A percentile compares a stretch with the other conserved stretches of the same genome.
phyloP scores from a whole-genome alignment of 768 basidiomycete genomes.

The Pholiota microspora region DNA sequence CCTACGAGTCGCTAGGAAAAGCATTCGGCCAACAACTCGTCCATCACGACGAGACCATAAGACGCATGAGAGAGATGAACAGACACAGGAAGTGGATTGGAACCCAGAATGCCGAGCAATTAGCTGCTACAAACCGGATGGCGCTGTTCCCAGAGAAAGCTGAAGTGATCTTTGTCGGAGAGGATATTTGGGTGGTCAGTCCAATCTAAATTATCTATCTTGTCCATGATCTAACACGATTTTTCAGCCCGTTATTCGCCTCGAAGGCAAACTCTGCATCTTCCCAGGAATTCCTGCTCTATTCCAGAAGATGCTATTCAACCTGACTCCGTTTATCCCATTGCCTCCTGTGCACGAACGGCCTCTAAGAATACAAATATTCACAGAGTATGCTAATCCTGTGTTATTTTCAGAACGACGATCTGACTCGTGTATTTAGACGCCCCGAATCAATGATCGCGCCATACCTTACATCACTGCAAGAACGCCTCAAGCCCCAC shows the following conservation, averaged over 20 bases:
- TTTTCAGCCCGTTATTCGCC: constrained; percentile 76
- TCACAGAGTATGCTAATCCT: constrained; percentile 58
- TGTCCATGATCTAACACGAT: constrained; percentile 1
- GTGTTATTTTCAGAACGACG: not conserved
- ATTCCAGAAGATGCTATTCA: constrained; percentile 79
- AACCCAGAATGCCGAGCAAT: constrained; percentile 72
- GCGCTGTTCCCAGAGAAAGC: constrained; percentile 80
- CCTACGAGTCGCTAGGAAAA: constrained; percentile 82
- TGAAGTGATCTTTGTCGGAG: constrained; percentile 77
- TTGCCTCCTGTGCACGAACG: constrained; percentile 74
- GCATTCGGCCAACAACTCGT: constrained; percentile 73
- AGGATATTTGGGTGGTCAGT: constrained; percentile 85
- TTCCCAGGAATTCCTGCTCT: constrained; percentile 89
- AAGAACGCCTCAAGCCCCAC: constrained; percentile 67
- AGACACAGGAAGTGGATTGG: constrained; percentile 54
- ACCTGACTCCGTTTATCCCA: constrained; percentile 69
- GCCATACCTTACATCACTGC: constrained; percentile 80
- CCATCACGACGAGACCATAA: constrained; percentile 76
- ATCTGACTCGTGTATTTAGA: constrained; percentile 24
- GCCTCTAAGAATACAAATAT: constrained; percentile 79
- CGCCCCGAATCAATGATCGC: constrained; percentile 80
- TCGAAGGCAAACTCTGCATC: constrained; percentile 84
- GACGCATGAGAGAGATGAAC: constrained; percentile 64
- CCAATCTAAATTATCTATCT: not conserved
- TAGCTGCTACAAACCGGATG: constrained; percentile 80